Percentiles rank a stretch among this genome's conserved stretches.
phyloP scores from a whole-genome alignment of 179 eudicot genomes.

The Beta macrorhiza region DNA sequence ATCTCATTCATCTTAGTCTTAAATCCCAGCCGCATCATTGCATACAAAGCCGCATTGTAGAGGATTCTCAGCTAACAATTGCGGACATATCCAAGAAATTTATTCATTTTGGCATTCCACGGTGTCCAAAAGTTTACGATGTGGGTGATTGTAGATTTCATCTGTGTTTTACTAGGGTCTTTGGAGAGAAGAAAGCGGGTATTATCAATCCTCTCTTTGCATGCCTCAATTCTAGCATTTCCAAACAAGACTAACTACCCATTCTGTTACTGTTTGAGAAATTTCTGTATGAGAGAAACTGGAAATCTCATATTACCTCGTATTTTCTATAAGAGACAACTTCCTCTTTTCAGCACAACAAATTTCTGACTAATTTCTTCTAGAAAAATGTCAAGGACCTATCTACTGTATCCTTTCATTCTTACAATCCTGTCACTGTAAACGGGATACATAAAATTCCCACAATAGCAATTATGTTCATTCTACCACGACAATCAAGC shows the following conservation, averaged over 20 bases:
- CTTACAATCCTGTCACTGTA: background rate
- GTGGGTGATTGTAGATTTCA: background rate
- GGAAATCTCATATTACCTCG: background rate
- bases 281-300: background rate
- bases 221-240: background rate
- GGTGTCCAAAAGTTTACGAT: background rate
- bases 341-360: background rate
- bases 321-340: background rate
- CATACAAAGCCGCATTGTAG: background rate
- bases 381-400: no score
- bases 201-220: background rate
- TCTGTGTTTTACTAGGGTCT: background rate
- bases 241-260: background rate
- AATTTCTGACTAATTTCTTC: background rate
- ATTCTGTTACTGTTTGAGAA: no score
- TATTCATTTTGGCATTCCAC: background rate
- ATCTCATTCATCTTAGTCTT: background rate
- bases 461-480: background rate
- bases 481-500: slow-evolving; percentile 3
- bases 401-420: background rate
- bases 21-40: background rate
- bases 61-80: background rate
- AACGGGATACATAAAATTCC: background rate
- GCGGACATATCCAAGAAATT: background rate
- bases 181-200: background rate